These are phyloP conservation scores for Baffinella frigidus DNA, from an alignment of 208 protist species.

Conservation along the genomic window DNA sequence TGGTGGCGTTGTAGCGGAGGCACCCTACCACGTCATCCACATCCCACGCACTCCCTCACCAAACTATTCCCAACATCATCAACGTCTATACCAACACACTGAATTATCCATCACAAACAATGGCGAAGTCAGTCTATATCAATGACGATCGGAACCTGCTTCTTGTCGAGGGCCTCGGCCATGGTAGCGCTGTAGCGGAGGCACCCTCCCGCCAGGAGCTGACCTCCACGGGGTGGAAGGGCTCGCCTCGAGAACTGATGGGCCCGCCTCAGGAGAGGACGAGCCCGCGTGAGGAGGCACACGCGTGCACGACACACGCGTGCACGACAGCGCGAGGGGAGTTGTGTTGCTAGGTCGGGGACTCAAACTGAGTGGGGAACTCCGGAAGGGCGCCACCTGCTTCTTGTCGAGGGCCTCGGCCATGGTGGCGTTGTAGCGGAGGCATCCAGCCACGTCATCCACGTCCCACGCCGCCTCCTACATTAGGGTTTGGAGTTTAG, in stretches of 20 bases:
- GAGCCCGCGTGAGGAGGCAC: neutral
- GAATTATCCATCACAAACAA: too few relatives aligned
- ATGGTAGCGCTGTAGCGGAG: neutral
- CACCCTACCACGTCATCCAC: slow-evolving; percentile 13
- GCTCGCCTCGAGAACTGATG: too few relatives aligned
- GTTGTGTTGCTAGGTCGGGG: neutral
- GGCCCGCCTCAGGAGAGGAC: too few relatives aligned
- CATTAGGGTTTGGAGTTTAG: too few relatives aligned
- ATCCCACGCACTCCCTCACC: slow-evolving; percentile 40
- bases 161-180: slow-evolving; percentile 15
- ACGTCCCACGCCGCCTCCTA: slow-evolving; percentile 59
- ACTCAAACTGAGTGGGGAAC: neutral
- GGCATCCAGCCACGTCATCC: slow-evolving; percentile 10
- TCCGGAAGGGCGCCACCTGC: neutral
- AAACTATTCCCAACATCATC: too few relatives aligned
- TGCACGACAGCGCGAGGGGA: neutral
- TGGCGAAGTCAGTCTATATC: too few relatives aligned
- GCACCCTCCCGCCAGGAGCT: neutral
- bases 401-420: slow-evolving; percentile 20
- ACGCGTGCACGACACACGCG: neutral
- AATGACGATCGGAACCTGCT: neutral
- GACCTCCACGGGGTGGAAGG: too few relatives aligned
- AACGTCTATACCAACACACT: too few relatives aligned
- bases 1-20: neutral
- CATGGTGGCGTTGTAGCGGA: neutral